Evolutionary conservation across 331 rosid species (phyloP), one percentile per base, ranked within the genome.

Genomic region (Saraca asoca): DNA sequence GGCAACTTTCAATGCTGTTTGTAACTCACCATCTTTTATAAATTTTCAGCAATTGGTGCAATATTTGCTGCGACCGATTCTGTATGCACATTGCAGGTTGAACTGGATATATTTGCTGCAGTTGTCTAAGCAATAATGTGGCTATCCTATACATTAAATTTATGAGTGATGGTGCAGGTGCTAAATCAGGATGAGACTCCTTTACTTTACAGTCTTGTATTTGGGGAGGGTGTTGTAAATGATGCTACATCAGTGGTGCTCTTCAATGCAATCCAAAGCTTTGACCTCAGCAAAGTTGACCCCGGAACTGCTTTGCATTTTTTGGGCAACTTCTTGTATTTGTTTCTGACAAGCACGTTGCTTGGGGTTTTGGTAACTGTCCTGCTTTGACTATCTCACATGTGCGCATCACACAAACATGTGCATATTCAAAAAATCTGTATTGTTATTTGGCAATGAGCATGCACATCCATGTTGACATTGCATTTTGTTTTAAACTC

Each of bases 191-290:
- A 94, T 20, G 99, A 94, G 80, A 94, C 99, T 52, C 99, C 99
- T 82, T 80, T 94, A 72, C 85, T 94, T 20, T 94, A 94, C 75
- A 94, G 97, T n/a, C n/a, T n/a, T n/a, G n/a, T n/a, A n/a, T n/a
- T n/a, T n/a, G n/a, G n/a, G n/a, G n/a, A n/a, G n/a, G 96, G 98
- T 56, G 98, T 93, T 5, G 98, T 93, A 42, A 94, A 94, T 31
- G 99, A 94, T 83, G 99, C 99, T 24, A 88, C 99, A 12, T 94
- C 99, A 34, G 96, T 94, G 57, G 99, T 94, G 77, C 96, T 94
- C 80, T 94, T 94, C 82, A 88, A 94, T 71, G 99, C 99, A 19
- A 88, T 90, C 72, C 82, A 94, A 80, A 90, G 79, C 87, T 90
- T 94, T 81, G 99, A 94, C 68, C 84, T 94, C 51, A 71, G 74